Evolutionary conservation across 768 basidiomycete species (phyloP).

Genomic region (Pleurotus cornucopiae): DNA sequence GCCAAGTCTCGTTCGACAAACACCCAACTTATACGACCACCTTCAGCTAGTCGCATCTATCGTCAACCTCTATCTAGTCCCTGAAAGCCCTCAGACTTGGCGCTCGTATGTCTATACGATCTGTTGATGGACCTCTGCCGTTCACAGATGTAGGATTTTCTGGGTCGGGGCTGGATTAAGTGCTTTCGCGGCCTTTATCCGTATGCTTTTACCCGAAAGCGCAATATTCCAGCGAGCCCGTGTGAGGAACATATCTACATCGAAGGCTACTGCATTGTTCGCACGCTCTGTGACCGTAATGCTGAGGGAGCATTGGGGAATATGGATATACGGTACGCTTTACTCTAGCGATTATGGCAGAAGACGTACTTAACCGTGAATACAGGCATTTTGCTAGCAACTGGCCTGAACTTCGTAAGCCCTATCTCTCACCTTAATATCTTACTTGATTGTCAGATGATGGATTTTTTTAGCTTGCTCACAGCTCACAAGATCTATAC

Average conservation of each 20-base stretch:
- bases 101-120: constrained; percentile 5
- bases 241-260: constrained; percentile 23
- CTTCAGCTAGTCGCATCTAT: constrained; percentile 12
- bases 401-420: constrained; percentile 13
- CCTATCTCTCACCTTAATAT: not conserved
- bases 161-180: constrained; percentile 55
- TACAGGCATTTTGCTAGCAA: constrained; percentile 8
- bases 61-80: constrained; percentile 17
- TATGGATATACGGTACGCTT: constrained; percentile 47
- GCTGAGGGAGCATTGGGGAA: constrained; percentile 57
- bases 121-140: not conserved
- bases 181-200: constrained; percentile 46
- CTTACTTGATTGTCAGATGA: not conserved
- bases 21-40: not conserved
- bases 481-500: constrained; percentile 39
- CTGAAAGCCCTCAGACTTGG: constrained; percentile 16
- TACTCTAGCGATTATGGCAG: not conserved
- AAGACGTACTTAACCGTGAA: not conserved
- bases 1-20: not conserved
- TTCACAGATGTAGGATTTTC: constrained; percentile 32
- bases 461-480: constrained; percentile 7
- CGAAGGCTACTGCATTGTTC: constrained; percentile 47
- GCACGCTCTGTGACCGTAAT: constrained; percentile 49
- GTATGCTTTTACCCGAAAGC: constrained; percentile 54
- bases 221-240: constrained; percentile 46